Evolutionary conservation across 1,139 yeast species (phyloP).

Genomic region (Pichia sp.): DNA sequence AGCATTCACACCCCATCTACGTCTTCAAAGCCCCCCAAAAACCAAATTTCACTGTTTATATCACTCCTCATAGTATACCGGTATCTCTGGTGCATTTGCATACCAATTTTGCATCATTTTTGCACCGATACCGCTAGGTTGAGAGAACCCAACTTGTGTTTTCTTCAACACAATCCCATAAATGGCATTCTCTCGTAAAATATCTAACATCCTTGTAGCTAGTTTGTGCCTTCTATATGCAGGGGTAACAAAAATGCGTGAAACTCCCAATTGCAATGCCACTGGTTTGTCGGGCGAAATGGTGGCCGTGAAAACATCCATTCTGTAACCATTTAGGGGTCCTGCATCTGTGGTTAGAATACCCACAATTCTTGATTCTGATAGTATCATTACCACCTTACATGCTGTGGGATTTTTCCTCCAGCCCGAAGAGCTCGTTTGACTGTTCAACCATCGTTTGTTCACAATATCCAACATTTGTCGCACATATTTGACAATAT

Average conservation of each 20-base stretch:
- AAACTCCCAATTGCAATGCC: constrained; percentile 40
- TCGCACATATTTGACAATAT: not conserved
- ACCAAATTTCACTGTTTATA: not conserved
- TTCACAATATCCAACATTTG: constrained; percentile 2
- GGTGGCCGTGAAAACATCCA: constrained; percentile 32
- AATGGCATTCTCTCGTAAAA: constrained; percentile 34
- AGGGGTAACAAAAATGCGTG: constrained; percentile 57
- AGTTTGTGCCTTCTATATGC: constrained; percentile 45
- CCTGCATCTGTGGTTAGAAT: not conserved
- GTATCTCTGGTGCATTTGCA: constrained; percentile 41
- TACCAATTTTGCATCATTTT: constrained; percentile 43
- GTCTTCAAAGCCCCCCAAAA: not conserved
- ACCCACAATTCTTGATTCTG: not conserved
- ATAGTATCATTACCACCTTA: constrained; percentile 1
- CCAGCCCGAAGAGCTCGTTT: constrained; percentile 1
- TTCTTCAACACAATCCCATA: constrained; percentile 42
- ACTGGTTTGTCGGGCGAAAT: constrained; percentile 24
- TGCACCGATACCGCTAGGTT: constrained; percentile 59
- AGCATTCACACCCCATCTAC: not conserved
- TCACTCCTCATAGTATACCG: constrained; percentile 33
- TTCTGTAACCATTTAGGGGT: constrained; percentile 34
- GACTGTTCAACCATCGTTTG: constrained; percentile 5
- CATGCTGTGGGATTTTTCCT: constrained; percentile 1
- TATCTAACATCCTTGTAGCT: constrained; percentile 35
- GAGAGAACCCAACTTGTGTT: constrained; percentile 55